Percentiles rank a stretch among this genome's conserved stretches.
phyloP scores from a whole-genome alignment of 2,329 filamentous ascomycete genomes.

The Aspergillus proliferans region DNA sequence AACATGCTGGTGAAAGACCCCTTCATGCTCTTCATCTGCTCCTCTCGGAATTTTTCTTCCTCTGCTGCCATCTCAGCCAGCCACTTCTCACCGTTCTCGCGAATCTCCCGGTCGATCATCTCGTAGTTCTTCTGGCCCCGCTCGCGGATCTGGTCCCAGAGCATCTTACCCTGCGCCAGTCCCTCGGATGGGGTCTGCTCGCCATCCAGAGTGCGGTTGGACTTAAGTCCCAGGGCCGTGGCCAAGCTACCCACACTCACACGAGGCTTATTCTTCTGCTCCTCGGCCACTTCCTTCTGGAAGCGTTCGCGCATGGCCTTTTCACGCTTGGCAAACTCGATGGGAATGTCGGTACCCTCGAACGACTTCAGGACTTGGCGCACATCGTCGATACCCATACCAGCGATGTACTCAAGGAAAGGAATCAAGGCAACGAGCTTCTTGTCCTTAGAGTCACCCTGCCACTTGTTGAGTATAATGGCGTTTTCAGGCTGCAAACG shows the following conservation, averaged over 20 bases:
- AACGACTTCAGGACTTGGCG: conserved; percentile 82
- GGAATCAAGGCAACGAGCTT: conserved; percentile 85
- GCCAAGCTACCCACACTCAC: conserved; percentile 62
- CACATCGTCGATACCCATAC: conserved; percentile 84
- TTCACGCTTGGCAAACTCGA: conserved; percentile 84
- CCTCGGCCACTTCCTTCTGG: conserved; percentile 65
- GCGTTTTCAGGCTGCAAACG: conserved; percentile 94
- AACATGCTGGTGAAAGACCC: conserved; percentile 60
- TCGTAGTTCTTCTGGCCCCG: conserved; percentile 86
- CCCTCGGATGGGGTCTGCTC: conserved; percentile 68
- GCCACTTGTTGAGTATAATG: conserved; percentile 86
- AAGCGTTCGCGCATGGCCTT: conserved; percentile 79
- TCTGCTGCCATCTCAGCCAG: conserved; percentile 85
- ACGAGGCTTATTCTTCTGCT: conserved; percentile 58
- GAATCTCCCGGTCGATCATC: conserved; percentile 80
- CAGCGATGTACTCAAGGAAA: conserved; percentile 94
- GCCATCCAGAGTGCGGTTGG: conserved; percentile 55
- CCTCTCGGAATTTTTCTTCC: conserved; percentile 83
- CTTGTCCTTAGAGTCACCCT: conserved; percentile 72
- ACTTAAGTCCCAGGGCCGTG: conserved; percentile 71
- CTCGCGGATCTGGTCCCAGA: conserved; percentile 90
- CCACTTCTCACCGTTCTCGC: conserved; percentile 91
- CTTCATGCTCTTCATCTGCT: conserved; percentile 91
- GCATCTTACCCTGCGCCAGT: conserved; percentile 88
- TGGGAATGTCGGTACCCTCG: conserved; percentile 79